Percentiles rank a stretch among this genome's conserved stretches.
phyloP scores from a whole-genome alignment of 306 rosid species.

The Pachyrhizus erosus region DNA sequence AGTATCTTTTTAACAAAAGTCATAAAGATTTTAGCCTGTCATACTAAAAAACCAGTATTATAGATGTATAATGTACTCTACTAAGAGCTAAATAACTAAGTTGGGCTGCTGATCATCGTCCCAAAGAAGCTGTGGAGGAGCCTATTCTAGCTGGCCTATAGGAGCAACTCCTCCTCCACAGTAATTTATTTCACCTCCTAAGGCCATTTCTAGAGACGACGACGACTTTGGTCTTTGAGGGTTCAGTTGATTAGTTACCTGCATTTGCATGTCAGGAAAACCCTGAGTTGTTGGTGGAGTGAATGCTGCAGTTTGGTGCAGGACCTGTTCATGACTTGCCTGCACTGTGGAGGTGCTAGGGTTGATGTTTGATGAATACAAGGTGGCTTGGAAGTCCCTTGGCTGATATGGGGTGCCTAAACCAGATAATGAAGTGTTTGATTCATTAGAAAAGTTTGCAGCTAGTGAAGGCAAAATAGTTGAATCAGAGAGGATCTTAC shows the following conservation, averaged over 20 bases:
- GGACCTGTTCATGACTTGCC: not conserved
- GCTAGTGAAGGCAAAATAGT: not conserved
- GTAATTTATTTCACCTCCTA: not conserved
- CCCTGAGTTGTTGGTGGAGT: not conserved
- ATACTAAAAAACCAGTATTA: no score
- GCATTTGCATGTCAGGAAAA: not conserved
- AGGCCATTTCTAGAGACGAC: not conserved
- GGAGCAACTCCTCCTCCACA: not conserved
- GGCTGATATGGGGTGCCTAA: not conserved
- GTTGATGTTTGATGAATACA: not conserved
- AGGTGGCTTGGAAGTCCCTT: constrained; percentile 5
- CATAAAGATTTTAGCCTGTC: no score
- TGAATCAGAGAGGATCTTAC: not conserved
- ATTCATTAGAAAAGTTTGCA: not conserved
- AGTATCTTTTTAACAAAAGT: no score
- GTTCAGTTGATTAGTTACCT: no score
- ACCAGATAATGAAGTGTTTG: not conserved
- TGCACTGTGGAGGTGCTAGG: not conserved
- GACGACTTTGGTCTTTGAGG: no score
- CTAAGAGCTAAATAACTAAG: no score
- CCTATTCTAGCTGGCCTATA: not conserved
- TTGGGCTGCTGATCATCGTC: not conserved
- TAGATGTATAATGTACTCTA: no score
- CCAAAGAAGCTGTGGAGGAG: not conserved
- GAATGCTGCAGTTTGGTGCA: not conserved